These are phyloP conservation scores for Chrysanthemum seticuspe DNA, from an alignment of 129 eudicot genomes.

Conservation along the genomic window DNA sequence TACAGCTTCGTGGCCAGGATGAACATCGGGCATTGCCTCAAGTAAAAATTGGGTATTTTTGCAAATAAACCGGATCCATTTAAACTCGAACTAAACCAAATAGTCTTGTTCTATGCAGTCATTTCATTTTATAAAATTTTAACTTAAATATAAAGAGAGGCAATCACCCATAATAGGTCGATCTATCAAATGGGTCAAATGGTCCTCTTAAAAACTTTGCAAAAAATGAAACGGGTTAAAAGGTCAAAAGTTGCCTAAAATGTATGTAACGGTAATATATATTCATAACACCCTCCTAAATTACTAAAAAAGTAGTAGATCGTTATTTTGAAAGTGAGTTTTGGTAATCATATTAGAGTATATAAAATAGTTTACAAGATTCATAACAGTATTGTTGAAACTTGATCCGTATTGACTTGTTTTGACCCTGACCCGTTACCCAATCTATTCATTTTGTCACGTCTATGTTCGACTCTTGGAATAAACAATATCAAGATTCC, in stretches of 20 bases:
- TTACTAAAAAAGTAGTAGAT: background rate
- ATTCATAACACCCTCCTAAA: no score
- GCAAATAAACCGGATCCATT: background rate
- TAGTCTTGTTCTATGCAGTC: background rate
- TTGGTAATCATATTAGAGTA: background rate
- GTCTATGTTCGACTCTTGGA: conserved; percentile 8
- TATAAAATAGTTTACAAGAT: background rate
- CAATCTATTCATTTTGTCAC: conserved; percentile 3
- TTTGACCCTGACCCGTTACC: background rate
- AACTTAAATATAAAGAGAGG: background rate
- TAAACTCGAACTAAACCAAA: background rate
- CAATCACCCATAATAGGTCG: background rate
- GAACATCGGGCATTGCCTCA: background rate
- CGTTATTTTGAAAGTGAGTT: background rate
- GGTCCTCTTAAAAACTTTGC: background rate
- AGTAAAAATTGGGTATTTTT: background rate
- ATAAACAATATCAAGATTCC: conserved; percentile 4
- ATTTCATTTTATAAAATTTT: background rate
- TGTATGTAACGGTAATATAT: no score
- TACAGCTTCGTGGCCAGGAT: background rate
- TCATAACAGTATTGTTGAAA: background rate
- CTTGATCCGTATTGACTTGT: background rate
- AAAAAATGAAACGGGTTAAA: background rate
- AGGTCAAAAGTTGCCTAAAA: background rate
- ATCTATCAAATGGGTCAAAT: background rate